A percentile compares a stretch with the other conserved stretches of the same genome.
Conservation (phyloP, 352 stramenopile genomes). For the Blastocystis sp. region DNA sequence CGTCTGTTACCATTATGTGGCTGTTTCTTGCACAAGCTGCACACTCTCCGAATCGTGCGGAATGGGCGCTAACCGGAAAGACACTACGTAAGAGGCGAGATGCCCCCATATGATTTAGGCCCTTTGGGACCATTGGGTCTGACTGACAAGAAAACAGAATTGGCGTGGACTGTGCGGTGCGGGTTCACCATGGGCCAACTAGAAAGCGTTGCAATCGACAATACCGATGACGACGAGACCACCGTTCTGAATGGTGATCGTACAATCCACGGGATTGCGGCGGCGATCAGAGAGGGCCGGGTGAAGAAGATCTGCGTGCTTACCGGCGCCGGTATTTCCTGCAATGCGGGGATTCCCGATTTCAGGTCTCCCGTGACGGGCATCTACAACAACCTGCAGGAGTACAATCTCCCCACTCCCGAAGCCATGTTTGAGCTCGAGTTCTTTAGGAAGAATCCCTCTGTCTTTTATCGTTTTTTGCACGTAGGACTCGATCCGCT, state of each 20-base stretch:
- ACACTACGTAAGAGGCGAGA: too few relatives aligned
- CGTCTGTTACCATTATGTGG: neutral
- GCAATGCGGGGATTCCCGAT: conserved; percentile 94
- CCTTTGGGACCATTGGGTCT: too few relatives aligned
- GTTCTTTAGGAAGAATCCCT: conserved; percentile 91
- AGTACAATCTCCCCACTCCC: conserved; percentile 86
- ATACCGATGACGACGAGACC: neutral
- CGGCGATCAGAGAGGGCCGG: conserved; percentile 78
- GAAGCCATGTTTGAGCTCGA: conserved; percentile 98
- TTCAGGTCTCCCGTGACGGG: conserved; percentile 87
- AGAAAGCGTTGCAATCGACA: conserved; percentile 55
- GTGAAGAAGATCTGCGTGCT: conserved; percentile 87
- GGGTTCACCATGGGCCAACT: conserved; percentile 49
- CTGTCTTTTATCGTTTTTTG: conserved; percentile 93
- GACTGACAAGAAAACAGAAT: too few relatives aligned
- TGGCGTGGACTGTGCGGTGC: too few relatives aligned
- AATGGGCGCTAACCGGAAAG: too few relatives aligned
- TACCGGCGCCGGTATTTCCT: conserved; percentile 89
- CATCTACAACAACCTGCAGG: conserved; percentile 82
- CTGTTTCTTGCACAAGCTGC: neutral
- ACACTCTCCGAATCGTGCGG: too few relatives aligned
- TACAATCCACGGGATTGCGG: conserved; percentile 76
- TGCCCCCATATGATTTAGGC: too few relatives aligned
- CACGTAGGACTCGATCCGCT: conserved; percentile 76
- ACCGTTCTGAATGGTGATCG: conserved; percentile 58